Evolutionary conservation across 75 land plant species (phyloP).

Genomic region (Larix kaempferi): DNA sequence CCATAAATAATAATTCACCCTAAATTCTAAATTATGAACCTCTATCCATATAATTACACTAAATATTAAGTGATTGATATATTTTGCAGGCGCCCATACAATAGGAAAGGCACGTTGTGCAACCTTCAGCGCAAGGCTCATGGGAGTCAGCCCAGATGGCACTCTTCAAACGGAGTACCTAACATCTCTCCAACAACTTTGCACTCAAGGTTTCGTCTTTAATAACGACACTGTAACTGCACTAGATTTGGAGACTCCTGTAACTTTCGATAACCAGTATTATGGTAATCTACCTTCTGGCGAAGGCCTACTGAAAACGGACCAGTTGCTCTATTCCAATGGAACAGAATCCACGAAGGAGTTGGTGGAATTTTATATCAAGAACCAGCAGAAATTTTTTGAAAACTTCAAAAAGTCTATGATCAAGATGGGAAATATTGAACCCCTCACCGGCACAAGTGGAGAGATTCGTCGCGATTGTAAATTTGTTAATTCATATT

Average conservation of each 20-base stretch:
- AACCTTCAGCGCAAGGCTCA: conserved; percentile 46
- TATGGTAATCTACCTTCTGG: conserved; percentile 57
- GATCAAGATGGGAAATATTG: conserved; percentile 25
- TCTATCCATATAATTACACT: not conserved
- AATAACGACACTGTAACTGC: conserved; percentile 1
- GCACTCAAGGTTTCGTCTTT: conserved; percentile 11
- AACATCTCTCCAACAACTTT: conserved; percentile 47
- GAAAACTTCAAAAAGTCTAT: conserved; percentile 22
- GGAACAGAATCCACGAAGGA: not conserved
- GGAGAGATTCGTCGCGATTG: conserved; percentile 39
- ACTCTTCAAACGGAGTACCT: conserved; percentile 25
- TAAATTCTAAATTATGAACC: too few relatives aligned
- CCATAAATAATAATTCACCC: too few relatives aligned
- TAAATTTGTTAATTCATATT: not conserved
- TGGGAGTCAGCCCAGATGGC: conserved; percentile 10
- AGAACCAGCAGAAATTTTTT: conserved; percentile 18
- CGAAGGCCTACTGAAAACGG: conserved; percentile 69
- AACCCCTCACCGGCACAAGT: conserved; percentile 11
- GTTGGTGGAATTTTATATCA: conserved; percentile 13
- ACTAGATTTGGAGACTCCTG: conserved; percentile 62
- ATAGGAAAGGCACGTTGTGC: conserved; percentile 77
- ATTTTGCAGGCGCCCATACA: conserved; percentile 61
- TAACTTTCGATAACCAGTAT: conserved; percentile 77
- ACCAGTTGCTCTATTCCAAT: conserved; percentile 46
- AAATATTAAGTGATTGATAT: too few relatives aligned